Evolutionary conservation across 805 yeast genomes (phyloP).

Genomic region (Saturnispora sanitii): DNA sequence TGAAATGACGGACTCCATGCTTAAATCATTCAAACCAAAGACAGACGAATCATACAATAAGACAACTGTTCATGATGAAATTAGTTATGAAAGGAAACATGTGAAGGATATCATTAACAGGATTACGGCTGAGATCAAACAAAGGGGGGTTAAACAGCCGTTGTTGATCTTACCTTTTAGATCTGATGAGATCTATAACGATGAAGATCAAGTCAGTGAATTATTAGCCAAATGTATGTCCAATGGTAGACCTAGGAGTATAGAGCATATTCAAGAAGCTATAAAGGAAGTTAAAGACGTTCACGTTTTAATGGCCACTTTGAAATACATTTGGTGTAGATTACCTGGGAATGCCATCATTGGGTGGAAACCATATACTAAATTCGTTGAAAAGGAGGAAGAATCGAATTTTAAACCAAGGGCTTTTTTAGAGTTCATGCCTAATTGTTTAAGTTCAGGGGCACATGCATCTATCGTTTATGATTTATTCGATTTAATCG

Average conservation of each 20-base stretch:
- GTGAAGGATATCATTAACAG: constrained; percentile 59
- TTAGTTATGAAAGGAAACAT: constrained; percentile 51
- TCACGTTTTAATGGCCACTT: constrained; percentile 58
- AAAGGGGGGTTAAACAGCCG: constrained; percentile 62
- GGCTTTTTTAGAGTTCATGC: constrained; percentile 76
- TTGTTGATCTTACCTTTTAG: constrained; percentile 69
- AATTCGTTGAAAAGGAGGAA: constrained; percentile 55
- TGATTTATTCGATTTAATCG: constrained; percentile 74
- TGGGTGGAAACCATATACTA: constrained; percentile 77
- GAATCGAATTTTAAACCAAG: constrained; percentile 57
- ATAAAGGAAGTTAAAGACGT: constrained; percentile 46
- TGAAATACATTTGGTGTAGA: constrained; percentile 83
- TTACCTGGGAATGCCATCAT: constrained; percentile 69
- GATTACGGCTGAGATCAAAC: constrained; percentile 64
- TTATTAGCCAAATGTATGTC: constrained; percentile 46
- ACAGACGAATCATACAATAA: constrained; percentile 22
- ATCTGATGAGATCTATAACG: constrained; percentile 49
- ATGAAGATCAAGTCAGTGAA: constrained; percentile 42
- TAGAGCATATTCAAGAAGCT: constrained; percentile 31
- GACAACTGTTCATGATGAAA: constrained; percentile 20
- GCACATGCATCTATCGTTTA: constrained; percentile 86
- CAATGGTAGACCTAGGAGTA: constrained; percentile 37
- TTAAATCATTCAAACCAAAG: constrained; percentile 19
- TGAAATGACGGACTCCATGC: constrained; percentile 20
- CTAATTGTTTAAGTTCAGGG: constrained; percentile 70